Conservation (phyloP, 129 eudicot species). For the Dittrichia graveolens region DNA sequence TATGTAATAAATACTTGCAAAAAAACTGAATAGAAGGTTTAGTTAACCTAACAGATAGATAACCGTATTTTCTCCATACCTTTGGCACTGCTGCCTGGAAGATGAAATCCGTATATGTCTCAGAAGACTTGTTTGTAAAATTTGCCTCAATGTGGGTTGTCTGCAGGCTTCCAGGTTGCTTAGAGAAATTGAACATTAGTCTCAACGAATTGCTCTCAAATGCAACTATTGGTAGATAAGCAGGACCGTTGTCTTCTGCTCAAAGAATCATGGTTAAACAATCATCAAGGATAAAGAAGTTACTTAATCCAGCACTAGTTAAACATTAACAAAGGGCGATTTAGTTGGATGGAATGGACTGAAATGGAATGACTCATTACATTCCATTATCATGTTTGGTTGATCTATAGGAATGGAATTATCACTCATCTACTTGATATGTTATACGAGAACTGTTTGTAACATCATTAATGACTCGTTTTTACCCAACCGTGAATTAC, state of each 20-base stretch:
- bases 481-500: no score
- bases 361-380: background rate
- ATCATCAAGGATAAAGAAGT: background rate
- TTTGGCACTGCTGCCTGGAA: conserved; percentile 98
- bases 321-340: background rate
- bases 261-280: conserved; percentile 7
- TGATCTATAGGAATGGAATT: conserved; percentile 4
- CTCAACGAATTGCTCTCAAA: conserved; percentile 85
- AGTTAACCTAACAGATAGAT: conserved; percentile 3
- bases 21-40: background rate
- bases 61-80: conserved; percentile 42
- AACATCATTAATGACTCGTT: no score
- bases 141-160: conserved; percentile 68
- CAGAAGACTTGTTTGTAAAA: conserved; percentile 65
- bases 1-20: conserved; percentile 7
- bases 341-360: background rate
- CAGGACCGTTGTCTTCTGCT: conserved; percentile 65
- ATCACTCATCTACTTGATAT: background rate
- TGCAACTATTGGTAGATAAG: conserved; percentile 77
- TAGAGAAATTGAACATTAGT: conserved; percentile 72
- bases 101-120: conserved; percentile 65
- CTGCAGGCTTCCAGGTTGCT: conserved; percentile 66
- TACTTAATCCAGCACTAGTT: background rate
- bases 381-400: background rate
- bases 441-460: background rate